Base-by-base conservation (phyloP, 2,329 filamentous ascomycete genomes). In the Penicillium thymicola region DNA sequence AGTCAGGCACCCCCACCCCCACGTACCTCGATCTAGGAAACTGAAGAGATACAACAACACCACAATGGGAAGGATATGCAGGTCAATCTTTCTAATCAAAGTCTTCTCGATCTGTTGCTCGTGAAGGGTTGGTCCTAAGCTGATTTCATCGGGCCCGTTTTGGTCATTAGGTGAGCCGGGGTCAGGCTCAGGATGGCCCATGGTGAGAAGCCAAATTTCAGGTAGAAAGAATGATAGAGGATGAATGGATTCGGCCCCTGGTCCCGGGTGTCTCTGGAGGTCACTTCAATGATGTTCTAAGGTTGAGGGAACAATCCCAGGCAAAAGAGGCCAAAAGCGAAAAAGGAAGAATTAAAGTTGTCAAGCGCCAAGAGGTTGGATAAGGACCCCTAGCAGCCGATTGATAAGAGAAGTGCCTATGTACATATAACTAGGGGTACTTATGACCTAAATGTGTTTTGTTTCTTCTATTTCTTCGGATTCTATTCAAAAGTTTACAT, bases 11-110 rank as follows among this genome's bases (percentile, higher is more conserved):
- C 34, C 46, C 46, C 42, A 11, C 40, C 41, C 30, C 28, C 51
- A 59, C 61, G 27, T 47, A 62, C 75, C 79, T 70, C 88, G 79
- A 68, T 91, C 89, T 9, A 92, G 75, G 69, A 92, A 92, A 63
- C 85, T 88, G 63, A 92, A 85, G 14, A 92, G 79, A 69, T 93
- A 93, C 16, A 77, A 57, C 23, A 75, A 58, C 41, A 78, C 71
- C 11, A 76, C 67, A 27, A 76, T 71, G 1, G 75, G 75, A 41
- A 77, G 63, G 54, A 78, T 73, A 54, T 75, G 70, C 23, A 70
- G 25, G 54, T 78, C 75, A 44, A 78, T 73, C 53, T 76, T 78
- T 30, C 73, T 58, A 11, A 76, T 66, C 25, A 77, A 52, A 8
- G 58, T 60, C 25, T 61, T 65, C 47, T 71, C 71, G 11, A 59